A percentile compares a stretch with the other conserved stretches of the same genome.
Evolutionary conservation across 73 alveolate species (phyloP).

Genomic region (Symbiodinium pilosum): DNA sequence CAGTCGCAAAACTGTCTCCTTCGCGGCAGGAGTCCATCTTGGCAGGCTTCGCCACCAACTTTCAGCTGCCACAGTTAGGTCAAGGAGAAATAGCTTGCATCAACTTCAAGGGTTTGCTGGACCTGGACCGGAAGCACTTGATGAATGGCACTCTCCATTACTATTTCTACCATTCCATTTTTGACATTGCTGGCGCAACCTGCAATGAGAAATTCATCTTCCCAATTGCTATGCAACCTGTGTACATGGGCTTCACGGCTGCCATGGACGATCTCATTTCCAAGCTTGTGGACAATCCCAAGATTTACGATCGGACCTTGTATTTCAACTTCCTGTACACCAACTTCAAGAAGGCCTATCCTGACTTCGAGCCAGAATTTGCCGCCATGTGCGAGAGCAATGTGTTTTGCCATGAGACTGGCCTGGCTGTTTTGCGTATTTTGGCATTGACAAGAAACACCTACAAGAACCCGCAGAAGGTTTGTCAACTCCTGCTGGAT

Average conservation of each 20-base stretch:
- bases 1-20: constrained; percentile 64
- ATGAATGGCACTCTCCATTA: constrained; percentile 65
- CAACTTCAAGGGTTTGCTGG: constrained; percentile 72
- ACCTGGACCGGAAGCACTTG: constrained; percentile 61
- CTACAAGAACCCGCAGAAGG: constrained; percentile 68
- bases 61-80: constrained; percentile 90
- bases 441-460: constrained; percentile 84
- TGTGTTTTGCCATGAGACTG: constrained; percentile 84
- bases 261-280: constrained; percentile 64
- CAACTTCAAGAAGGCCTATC: constrained; percentile 74
- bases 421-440: constrained; percentile 75
- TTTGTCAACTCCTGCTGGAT: constrained; percentile 53
- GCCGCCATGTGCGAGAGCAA: constrained; percentile 89
- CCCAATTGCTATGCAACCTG: constrained; percentile 78
- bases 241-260: constrained; percentile 76
- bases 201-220: constrained; percentile 89
- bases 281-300: constrained; percentile 70
- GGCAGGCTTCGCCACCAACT: constrained; percentile 84
- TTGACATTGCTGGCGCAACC: constrained; percentile 88
- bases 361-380: constrained; percentile 63
- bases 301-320: constrained; percentile 82
- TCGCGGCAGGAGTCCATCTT: constrained; percentile 71
- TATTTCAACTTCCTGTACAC: constrained; percentile 81
- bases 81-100: constrained; percentile 87
- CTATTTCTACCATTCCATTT: constrained; percentile 85